phyloP scores from a whole-genome alignment of 495 filamentous ascomycete species.

The Talaromyces stipitatus region DNA sequence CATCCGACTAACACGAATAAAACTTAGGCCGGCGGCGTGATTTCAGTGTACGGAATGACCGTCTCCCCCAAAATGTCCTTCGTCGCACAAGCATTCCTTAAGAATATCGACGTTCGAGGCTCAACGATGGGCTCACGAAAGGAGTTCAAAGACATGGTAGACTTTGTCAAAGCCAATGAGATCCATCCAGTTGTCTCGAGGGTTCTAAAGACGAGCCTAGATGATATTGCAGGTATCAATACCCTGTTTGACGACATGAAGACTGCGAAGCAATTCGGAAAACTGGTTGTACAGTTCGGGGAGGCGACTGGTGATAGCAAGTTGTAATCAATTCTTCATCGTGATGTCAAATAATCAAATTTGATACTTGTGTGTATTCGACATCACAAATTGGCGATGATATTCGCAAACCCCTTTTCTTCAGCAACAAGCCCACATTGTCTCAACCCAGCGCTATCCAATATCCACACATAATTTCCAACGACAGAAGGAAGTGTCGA shows the following conservation, averaged over 20 bases:
- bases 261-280: conserved; percentile 68
- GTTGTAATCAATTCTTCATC: conserved; percentile 28
- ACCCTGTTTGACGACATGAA: conserved; percentile 69
- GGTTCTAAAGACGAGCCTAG: conserved; percentile 51
- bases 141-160: conserved; percentile 72
- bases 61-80: conserved; percentile 65
- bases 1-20: not conserved
- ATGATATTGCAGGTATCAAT: conserved; percentile 58
- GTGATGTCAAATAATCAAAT: no score
- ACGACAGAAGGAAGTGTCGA: not conserved
- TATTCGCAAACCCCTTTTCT: not conserved
- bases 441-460: not conserved
- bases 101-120: conserved; percentile 65
- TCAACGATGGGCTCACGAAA: conserved; percentile 69
- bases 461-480: not conserved
- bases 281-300: conserved; percentile 57
- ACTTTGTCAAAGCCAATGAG: conserved; percentile 56
- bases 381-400: no score
- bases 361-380: no score
- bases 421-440: not conserved
- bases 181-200: conserved; percentile 58
- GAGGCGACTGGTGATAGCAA: conserved; percentile 30
- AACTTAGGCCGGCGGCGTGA: conserved; percentile 50
- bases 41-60: conserved; percentile 74
- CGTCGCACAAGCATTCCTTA: conserved; percentile 61